Base-by-base conservation (phyloP, 1,139 yeast species). In the Kluyveromyces sp. region DNA sequence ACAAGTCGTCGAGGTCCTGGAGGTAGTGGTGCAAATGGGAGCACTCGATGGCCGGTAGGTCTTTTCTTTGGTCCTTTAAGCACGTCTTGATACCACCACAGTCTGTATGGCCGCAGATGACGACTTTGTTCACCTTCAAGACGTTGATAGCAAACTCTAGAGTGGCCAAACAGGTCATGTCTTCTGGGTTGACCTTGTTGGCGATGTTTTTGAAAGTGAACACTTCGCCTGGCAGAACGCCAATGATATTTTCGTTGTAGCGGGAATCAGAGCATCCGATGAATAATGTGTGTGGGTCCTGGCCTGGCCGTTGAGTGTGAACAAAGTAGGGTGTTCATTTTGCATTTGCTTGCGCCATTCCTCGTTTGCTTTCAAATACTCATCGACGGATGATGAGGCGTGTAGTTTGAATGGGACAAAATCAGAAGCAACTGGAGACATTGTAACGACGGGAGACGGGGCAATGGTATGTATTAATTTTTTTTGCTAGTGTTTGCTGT, bases 1-100 rank as follows among this genome's bases (percentile, higher is more conserved):
- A 55, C n/a, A 86, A 77, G 48, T 78, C 74, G 46, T 72, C 71
- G 53, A 81, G 72, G 39, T 70, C 59, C 39, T 70, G 67, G 54
- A 80, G 63, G 46, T 68, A 65, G 30, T 64, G 53, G 50, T 64
- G 61, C 45, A 69, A 50, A 50, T 65, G 59, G 3, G 57, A 38
- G 51, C 68, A 63, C 31, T 53, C 46, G 25, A 54, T 45, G 30
- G 92, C 90, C 32, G 87, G 86, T 42, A 86, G 74, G 52, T 78
- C 77, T 56, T 54, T 50, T 34, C 59, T 48, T 42, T 81, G 79
- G 50, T 79, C 75, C 4, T 83, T 75, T 49, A 92, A 69, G 21
- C 95, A 83, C 27, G 96, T 92, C 82, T 90, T 83, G 49, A 89
- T 80, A 32, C 97, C 98, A 44, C 97, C 97, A 72, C 98, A 92